A percentile compares a stretch with the other conserved stretches of the same genome.
Conservation (phyloP, 352 stramenopile genomes). For the Poterioochromonas sp. region DNA sequence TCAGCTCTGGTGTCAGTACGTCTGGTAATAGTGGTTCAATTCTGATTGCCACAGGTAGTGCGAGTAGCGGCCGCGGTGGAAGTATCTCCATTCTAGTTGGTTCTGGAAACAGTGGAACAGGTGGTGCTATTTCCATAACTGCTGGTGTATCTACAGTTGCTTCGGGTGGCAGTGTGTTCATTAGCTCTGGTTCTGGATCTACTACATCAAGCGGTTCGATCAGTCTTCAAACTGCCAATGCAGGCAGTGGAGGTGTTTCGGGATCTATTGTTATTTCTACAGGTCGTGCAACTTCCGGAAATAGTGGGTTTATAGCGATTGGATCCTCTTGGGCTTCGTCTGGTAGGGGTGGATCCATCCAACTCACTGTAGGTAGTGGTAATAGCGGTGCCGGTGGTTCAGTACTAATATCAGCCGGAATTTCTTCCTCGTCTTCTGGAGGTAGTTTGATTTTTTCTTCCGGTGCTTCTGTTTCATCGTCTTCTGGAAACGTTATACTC, state of each 20-base stretch:
- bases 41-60: not conserved
- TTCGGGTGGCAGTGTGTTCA: slow-evolving; percentile 36
- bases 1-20: slow-evolving; percentile 14
- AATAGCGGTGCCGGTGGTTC: slow-evolving; percentile 66
- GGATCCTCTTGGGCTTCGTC: slow-evolving; percentile 52
- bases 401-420: slow-evolving; percentile 64
- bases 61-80: not conserved
- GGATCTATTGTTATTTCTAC: slow-evolving; percentile 54
- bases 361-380: slow-evolving; percentile 62
- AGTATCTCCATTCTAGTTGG: not conserved
- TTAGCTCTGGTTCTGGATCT: slow-evolving; percentile 45
- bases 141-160: slow-evolving; percentile 47
- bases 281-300: slow-evolving; percentile 49
- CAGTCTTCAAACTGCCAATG: slow-evolving; percentile 54
- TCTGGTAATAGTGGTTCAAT: not conserved
- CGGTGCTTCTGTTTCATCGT: slow-evolving; percentile 9
- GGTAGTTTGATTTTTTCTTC: slow-evolving; percentile 23
- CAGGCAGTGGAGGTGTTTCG: slow-evolving; percentile 55
- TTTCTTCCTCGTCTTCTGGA: no score
- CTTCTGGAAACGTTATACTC: slow-evolving; percentile 18
- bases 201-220: slow-evolving; percentile 56
- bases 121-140: slow-evolving; percentile 54
- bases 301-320: slow-evolving; percentile 48
- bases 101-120: slow-evolving; percentile 41
- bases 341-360: slow-evolving; percentile 63